phyloP scores from a whole-genome alignment of 2,329 filamentous ascomycete species.

The Hansfordia pulvinata region DNA sequence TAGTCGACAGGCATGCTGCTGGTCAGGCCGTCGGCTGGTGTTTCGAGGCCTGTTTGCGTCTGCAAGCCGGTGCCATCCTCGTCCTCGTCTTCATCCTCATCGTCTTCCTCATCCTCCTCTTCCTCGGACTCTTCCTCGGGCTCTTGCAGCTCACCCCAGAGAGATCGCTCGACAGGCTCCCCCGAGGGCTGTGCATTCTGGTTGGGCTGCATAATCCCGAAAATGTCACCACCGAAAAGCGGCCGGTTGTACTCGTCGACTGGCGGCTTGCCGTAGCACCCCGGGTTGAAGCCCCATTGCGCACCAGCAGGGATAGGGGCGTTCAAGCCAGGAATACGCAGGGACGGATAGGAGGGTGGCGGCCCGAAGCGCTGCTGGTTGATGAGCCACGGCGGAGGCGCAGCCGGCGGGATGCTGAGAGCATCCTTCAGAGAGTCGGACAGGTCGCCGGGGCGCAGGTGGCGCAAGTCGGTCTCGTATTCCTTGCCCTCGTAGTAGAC shows the following conservation, averaged over 20 bases:
- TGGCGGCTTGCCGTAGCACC: conserved; percentile 91
- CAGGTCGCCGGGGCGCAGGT: conserved; percentile 80
- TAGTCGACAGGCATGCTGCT: conserved; percentile 75
- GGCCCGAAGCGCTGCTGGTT: conserved; percentile 91
- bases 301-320: conserved; percentile 81
- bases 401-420: conserved; percentile 82
- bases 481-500: conserved; percentile 99
- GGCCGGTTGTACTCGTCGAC: conserved; percentile 88
- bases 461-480: conserved; percentile 85
- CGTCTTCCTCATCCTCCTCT: conserved; percentile 59
- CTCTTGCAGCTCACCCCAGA: conserved; percentile 85
- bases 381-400: conserved; percentile 92
- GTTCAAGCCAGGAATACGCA: conserved; percentile 90
- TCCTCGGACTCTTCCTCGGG: conserved; percentile 44
- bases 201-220: conserved; percentile 50
- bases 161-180: conserved; percentile 71
- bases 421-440: conserved; percentile 85
- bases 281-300: conserved; percentile 88
- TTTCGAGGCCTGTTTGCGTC: conserved; percentile 66
- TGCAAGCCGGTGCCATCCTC: conserved; percentile 52
- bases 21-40: conserved; percentile 65
- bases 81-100: conserved; percentile 52
- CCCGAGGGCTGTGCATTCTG: conserved; percentile 33
- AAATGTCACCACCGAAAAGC: conserved; percentile 87
- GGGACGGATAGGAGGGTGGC: conserved; percentile 86